These are phyloP conservation scores for Diaporthe destruens DNA, from an alignment of 2,329 filamentous ascomycete species.

Conservation along the genomic window DNA sequence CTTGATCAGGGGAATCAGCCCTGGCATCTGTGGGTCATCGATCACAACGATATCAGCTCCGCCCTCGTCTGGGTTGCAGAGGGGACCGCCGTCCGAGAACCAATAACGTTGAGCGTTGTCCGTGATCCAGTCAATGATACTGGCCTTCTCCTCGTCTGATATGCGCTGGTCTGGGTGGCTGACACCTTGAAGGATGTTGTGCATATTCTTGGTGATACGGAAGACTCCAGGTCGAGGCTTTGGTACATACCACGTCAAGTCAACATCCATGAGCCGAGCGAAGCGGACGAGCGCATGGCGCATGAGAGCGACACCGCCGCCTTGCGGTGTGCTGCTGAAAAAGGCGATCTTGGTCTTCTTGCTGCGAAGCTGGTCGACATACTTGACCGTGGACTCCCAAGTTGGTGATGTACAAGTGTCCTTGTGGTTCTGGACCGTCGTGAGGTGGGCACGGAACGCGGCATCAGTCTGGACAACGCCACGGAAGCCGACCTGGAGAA, in stretches of 20 bases:
- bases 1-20: slow-evolving; percentile 81
- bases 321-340: slow-evolving; percentile 84
- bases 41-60: slow-evolving; percentile 83
- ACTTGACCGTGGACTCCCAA: slow-evolving; percentile 75
- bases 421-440: slow-evolving; percentile 68
- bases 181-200: slow-evolving; percentile 90
- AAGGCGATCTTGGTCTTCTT: slow-evolving; percentile 79
- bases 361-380: slow-evolving; percentile 71
- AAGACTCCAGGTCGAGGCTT: slow-evolving; percentile 85
- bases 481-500: slow-evolving; percentile 75
- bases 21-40: slow-evolving; percentile 88
- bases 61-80: slow-evolving; percentile 73
- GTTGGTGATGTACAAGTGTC: slow-evolving; percentile 71
- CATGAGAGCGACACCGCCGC: slow-evolving; percentile 87
- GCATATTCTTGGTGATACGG: slow-evolving; percentile 86
- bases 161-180: slow-evolving; percentile 75
- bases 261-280: slow-evolving; percentile 73
- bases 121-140: slow-evolving; percentile 78
- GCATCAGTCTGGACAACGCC: slow-evolving; percentile 80
- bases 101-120: slow-evolving; percentile 83
- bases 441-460: slow-evolving; percentile 72
- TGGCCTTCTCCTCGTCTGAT: slow-evolving; percentile 68
- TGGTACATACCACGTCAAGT: slow-evolving; percentile 84
- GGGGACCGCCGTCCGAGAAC: slow-evolving; percentile 75
- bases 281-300: slow-evolving; percentile 82